Evolutionary conservation across 1,139 yeast genomes (phyloP).

Genomic region (Yamadazyma spencermartinsiae): DNA sequence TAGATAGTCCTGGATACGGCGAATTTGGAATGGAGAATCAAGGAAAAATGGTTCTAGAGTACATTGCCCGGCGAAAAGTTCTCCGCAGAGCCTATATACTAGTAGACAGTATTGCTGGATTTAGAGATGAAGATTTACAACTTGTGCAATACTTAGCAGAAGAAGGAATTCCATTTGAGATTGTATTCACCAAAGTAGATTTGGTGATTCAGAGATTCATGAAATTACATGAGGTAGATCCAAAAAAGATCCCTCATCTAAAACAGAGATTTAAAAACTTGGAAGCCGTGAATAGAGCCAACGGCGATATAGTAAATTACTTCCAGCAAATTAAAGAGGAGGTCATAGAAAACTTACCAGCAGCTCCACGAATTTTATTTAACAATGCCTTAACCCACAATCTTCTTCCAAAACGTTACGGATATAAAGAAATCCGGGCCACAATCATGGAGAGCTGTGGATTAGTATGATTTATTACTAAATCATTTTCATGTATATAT

Average conservation of each 20-base stretch:
- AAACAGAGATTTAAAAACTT: slow-evolving; percentile 15
- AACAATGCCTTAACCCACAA: slow-evolving; percentile 31
- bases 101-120: slow-evolving; percentile 58
- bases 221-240: slow-evolving; percentile 10
- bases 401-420: slow-evolving; percentile 25
- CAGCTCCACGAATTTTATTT: slow-evolving; percentile 36
- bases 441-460: slow-evolving; percentile 38
- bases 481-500: slow-evolving; percentile 2
- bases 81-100: slow-evolving; percentile 62
- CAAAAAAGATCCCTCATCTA: slow-evolving; percentile 3
- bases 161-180: slow-evolving; percentile 66
- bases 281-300: slow-evolving; percentile 17
- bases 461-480: slow-evolving; percentile 3
- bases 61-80: slow-evolving; percentile 52
- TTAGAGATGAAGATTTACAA: slow-evolving; percentile 54
- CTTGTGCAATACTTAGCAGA: slow-evolving; percentile 52
- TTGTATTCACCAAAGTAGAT: slow-evolving; percentile 77
- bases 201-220: slow-evolving; percentile 34
- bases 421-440: slow-evolving; percentile 37
- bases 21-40: slow-evolving; percentile 58
- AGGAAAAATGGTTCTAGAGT: slow-evolving; percentile 66
- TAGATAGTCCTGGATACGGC: slow-evolving; percentile 92
- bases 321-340: slow-evolving; percentile 23
- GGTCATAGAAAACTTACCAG: slow-evolving; percentile 23
- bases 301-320: slow-evolving; percentile 24